Conservation (phyloP, 768 basidiomycete genomes). For the Rubroboletus pulcherrimus region DNA sequence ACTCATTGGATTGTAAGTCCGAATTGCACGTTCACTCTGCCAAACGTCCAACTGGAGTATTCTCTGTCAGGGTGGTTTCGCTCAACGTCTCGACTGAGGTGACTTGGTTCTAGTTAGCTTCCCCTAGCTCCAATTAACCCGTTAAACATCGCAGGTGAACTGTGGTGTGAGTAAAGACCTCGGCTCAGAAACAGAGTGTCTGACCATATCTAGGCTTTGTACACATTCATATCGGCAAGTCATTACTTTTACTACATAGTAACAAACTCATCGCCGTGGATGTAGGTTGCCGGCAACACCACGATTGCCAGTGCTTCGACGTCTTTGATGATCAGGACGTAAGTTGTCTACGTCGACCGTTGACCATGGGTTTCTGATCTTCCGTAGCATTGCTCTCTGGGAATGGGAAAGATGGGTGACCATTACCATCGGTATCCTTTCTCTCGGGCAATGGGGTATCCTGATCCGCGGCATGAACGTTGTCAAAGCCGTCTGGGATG, state of each 20-base stretch:
- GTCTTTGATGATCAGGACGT: conserved; percentile 71
- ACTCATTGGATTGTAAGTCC: conserved; percentile 54
- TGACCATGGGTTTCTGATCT: conserved; percentile 19
- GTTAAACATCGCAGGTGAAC: conserved; percentile 41
- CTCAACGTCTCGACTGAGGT: conserved; percentile 43
- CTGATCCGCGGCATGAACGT: conserved; percentile 68
- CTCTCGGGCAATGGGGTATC: conserved; percentile 61
- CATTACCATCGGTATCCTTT: conserved; percentile 48
- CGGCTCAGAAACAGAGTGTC: background rate
- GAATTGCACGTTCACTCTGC: background rate
- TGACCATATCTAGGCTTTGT: conserved; percentile 46
- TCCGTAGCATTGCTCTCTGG: conserved; percentile 64
- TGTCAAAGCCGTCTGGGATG: conserved; percentile 54
- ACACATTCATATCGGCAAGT: conserved; percentile 64
- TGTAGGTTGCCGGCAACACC: conserved; percentile 26
- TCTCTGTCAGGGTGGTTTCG: conserved; percentile 48
- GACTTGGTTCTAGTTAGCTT: background rate
- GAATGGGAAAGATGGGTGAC: conserved; percentile 52
- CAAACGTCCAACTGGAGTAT: background rate
- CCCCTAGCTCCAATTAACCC: background rate
- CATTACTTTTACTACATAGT: background rate
- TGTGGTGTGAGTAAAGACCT: conserved; percentile 45
- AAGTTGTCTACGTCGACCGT: conserved; percentile 5
- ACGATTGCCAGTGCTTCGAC: conserved; percentile 36
- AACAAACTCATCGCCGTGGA: background rate